phyloP scores from a whole-genome alignment of 768 basidiomycete species.

The Cubamyces sp. region DNA sequence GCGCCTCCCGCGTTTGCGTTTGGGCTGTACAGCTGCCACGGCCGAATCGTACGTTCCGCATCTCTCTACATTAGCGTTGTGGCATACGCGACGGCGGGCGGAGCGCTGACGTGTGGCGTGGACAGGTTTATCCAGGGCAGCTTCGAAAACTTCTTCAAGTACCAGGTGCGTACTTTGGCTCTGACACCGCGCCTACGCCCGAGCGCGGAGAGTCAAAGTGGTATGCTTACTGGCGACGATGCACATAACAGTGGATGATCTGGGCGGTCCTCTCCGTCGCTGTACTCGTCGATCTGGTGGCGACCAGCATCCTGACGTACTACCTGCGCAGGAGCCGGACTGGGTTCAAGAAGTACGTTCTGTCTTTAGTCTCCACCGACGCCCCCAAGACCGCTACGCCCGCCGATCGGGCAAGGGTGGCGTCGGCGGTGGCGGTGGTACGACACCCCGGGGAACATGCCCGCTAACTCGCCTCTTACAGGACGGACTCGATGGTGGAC shows the following conservation, averaged over 20 bases:
- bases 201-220: background rate
- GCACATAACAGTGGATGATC: constrained; percentile 4
- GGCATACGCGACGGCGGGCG: background rate
- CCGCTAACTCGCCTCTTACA: background rate
- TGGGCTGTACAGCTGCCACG: background rate
- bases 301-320: constrained; percentile 5
- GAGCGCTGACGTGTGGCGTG: background rate
- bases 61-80: background rate
- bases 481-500: constrained; percentile 14
- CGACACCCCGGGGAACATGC: too few relatives aligned
- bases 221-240: too few relatives aligned
- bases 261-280: constrained; percentile 6
- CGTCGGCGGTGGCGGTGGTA: too few relatives aligned
- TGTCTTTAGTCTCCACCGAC: too few relatives aligned
- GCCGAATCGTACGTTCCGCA: background rate
- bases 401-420: too few relatives aligned
- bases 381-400: too few relatives aligned
- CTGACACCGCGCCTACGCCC: background rate
- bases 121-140: background rate
- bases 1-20: background rate
- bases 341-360: background rate
- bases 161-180: background rate
- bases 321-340: constrained; percentile 15
- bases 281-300: constrained; percentile 6
- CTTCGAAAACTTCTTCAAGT: background rate